phyloP scores from a whole-genome alignment of 257 asterid species.

The Solanum piurae region DNA sequence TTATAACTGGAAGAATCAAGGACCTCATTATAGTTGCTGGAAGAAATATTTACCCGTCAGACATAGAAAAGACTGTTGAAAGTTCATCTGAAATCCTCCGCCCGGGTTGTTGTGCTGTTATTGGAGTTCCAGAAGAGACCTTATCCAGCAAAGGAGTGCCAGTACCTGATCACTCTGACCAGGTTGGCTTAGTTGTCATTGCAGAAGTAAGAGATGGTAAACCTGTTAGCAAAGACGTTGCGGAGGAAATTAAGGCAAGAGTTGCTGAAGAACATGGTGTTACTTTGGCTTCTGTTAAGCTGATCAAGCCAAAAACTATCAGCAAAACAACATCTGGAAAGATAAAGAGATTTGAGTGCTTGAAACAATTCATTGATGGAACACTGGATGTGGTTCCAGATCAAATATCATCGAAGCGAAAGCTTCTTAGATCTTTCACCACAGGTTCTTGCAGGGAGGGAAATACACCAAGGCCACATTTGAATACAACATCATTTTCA shows the following conservation, averaged over 20 bases:
- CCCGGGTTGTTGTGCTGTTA: slow-evolving; percentile 80
- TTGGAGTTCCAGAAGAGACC: slow-evolving; percentile 74
- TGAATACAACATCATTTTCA: slow-evolving; percentile 9
- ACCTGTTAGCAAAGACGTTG: slow-evolving; percentile 31
- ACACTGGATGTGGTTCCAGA: slow-evolving; percentile 50
- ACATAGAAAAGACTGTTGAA: slow-evolving; percentile 78
- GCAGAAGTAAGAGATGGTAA: slow-evolving; percentile 72
- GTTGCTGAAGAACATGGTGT: slow-evolving; percentile 84
- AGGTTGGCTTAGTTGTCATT: slow-evolving; percentile 66
- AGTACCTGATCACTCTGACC: slow-evolving; percentile 52
- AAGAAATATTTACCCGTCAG: slow-evolving; percentile 68
- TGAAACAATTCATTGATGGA: slow-evolving; percentile 57
- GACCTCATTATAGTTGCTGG: slow-evolving; percentile 85
- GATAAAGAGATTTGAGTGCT: slow-evolving; percentile 75
- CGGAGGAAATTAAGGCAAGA: slow-evolving; percentile 39
- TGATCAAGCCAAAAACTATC: slow-evolving; percentile 65
- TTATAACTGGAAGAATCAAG: slow-evolving; percentile 81
- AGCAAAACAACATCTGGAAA: slow-evolving; percentile 81
- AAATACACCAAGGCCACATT: slow-evolving; percentile 48
- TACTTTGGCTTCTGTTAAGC: slow-evolving; percentile 43
- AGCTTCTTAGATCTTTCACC: slow-evolving; percentile 48
- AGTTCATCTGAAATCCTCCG: slow-evolving; percentile 62
- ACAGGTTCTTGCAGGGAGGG: slow-evolving; percentile 78
- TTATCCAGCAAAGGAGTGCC: slow-evolving; percentile 49
- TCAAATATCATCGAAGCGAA: slow-evolving; percentile 25